Percentiles rank a stretch among this genome's conserved stretches.
phyloP scores from a whole-genome alignment of 306 rosid species.

The Myrica gale region DNA sequence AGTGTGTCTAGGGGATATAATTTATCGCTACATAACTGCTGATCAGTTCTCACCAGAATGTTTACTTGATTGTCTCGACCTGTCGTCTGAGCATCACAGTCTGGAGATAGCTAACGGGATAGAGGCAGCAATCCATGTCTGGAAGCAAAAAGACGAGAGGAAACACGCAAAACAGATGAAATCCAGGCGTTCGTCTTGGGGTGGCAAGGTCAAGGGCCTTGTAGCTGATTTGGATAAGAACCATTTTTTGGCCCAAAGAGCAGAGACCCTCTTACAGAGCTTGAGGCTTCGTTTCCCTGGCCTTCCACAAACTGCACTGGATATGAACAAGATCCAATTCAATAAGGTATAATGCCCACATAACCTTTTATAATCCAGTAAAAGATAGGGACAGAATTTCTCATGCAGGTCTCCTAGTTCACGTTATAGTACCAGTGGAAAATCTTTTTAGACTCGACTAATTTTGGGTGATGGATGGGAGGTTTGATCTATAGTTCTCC shows the following conservation, averaged over 20 bases:
- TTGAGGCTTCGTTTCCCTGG: conserved; percentile 78
- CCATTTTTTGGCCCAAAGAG: conserved; percentile 57
- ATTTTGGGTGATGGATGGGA: background rate
- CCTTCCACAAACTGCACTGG: conserved; percentile 87
- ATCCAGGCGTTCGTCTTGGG: conserved; percentile 72
- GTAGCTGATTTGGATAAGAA: conserved; percentile 60
- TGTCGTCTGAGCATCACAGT: conserved; percentile 88
- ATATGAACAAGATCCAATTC: conserved; percentile 89
- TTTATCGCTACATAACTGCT: conserved; percentile 74
- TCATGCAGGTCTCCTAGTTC: background rate
- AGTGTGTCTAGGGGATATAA: conserved; percentile 79
- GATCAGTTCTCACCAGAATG: conserved; percentile 70
- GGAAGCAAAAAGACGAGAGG: conserved; percentile 71
- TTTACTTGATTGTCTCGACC: conserved; percentile 81
- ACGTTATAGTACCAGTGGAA: background rate
- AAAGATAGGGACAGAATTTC: background rate
- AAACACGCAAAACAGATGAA: conserved; percentile 48
- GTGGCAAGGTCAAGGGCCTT: conserved; percentile 91
- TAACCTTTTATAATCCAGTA: conserved; percentile 5
- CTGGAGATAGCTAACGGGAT: conserved; percentile 75
- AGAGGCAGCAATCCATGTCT: conserved; percentile 81
- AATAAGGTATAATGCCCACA: conserved; percentile 53
- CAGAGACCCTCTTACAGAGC: conserved; percentile 74
- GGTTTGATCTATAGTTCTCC: background rate
- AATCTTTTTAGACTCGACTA: background rate